Evolutionary conservation across 2,329 filamentous ascomycete species (phyloP).

Genomic region (Arachnopeziza araneosa): DNA sequence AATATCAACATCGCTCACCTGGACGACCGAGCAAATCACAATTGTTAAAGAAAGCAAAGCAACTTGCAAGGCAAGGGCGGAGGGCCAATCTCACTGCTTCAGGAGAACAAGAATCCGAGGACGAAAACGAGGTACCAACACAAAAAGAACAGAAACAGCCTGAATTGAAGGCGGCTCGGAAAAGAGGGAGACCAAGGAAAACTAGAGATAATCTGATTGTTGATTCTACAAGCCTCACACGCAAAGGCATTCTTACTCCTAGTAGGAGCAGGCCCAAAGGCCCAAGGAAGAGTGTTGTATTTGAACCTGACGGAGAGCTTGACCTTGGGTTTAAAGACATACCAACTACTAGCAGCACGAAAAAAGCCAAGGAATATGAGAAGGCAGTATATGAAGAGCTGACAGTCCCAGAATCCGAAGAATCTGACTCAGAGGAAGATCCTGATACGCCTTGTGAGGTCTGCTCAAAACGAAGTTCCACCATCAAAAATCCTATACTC

Average conservation of each 20-base stretch:
- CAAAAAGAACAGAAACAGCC: neutral
- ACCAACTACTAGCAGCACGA: conserved; percentile 24
- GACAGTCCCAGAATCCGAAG: neutral
- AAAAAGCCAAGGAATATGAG: conserved; percentile 9
- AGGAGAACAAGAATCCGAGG: conserved; percentile 1
- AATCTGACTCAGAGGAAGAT: conserved; percentile 1
- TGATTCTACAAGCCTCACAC: conserved; percentile 8
- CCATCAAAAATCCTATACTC: conserved; percentile 55
- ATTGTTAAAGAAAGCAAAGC: conserved; percentile 17
- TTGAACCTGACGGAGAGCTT: conserved; percentile 41
- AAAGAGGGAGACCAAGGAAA: conserved; percentile 14
- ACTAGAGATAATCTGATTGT: neutral
- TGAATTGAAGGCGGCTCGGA: neutral
- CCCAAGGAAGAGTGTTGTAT: conserved; percentile 50
- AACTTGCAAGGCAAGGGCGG: conserved; percentile 13
- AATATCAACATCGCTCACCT: neutral
- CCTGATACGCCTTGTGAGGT: conserved; percentile 41
- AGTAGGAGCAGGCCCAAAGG: conserved; percentile 28
- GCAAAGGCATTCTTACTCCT: conserved; percentile 53
- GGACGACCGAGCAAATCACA: conserved; percentile 18
- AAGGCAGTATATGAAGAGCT: neutral
- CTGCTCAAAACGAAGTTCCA: conserved; percentile 52
- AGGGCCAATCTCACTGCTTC: conserved; percentile 13
- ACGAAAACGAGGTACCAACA: conserved; percentile 2
- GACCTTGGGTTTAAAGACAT: conserved; percentile 46